Conservation (phyloP, 306 rosid species). For the Trifolium repens region DNA sequence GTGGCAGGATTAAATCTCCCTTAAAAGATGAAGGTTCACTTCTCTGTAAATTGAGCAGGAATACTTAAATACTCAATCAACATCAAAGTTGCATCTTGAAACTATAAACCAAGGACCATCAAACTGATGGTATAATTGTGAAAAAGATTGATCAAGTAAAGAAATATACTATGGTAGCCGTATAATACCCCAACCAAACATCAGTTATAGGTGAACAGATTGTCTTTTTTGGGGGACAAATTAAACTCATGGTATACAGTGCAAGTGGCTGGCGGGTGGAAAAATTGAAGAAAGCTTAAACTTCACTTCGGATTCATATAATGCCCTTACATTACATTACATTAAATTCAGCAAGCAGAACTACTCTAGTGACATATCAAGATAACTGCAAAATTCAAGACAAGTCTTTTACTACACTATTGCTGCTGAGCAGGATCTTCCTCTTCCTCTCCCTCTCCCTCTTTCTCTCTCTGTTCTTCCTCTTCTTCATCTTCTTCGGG, state of each 20-base stretch:
- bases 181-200: slow-evolving; percentile 12
- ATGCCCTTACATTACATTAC: background rate
- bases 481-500: slow-evolving; percentile 56
- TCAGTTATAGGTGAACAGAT: slow-evolving; percentile 3
- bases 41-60: background rate
- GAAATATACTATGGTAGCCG: background rate
- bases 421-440: slow-evolving; percentile 45
- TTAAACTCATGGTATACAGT: slow-evolving; percentile 9
- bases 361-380: slow-evolving; percentile 27
- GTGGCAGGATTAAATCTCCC: background rate
- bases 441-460: slow-evolving; percentile 56
- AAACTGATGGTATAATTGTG: background rate
- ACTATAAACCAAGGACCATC: slow-evolving; percentile 11
- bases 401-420: slow-evolving; percentile 32
- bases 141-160: background rate
- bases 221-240: background rate
- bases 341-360: slow-evolving; percentile 23
- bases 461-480: slow-evolving; percentile 50
- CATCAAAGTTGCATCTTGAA: background rate
- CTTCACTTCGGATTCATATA: slow-evolving; percentile 8
- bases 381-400: slow-evolving; percentile 30
- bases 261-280: slow-evolving; percentile 1
- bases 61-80: background rate
- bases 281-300: slow-evolving; percentile 32
- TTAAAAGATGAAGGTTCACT: background rate